Conservation (phyloP, 2,329 filamentous ascomycete species). For the Catunica adiposa region DNA sequence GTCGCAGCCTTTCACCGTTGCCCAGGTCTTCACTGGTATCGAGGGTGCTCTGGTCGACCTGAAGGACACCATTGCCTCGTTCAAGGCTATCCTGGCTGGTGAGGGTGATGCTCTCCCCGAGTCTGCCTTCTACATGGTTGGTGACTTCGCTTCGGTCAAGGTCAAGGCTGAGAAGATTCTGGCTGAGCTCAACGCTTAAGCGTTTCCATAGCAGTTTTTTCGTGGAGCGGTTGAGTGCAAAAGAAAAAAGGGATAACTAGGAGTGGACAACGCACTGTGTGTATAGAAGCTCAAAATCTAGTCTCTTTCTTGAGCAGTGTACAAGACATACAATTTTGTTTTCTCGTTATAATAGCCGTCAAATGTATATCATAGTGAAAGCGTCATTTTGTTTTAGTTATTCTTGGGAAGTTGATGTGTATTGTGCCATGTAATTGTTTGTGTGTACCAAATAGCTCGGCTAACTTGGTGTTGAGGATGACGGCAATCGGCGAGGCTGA, state of each 20-base stretch:
- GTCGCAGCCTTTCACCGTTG: conserved; percentile 93
- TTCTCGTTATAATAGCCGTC: conserved; percentile 20
- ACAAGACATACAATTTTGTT: conserved; percentile 36
- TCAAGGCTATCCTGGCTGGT: conserved; percentile 92
- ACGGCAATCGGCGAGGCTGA: too few relatives aligned
- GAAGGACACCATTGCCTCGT: conserved; percentile 93
- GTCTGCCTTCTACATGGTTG: conserved; percentile 95
- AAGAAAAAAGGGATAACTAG: conserved; percentile 13
- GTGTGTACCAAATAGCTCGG: too few relatives aligned
- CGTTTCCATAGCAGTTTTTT: conserved; percentile 13
- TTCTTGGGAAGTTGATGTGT: conserved; percentile 5
- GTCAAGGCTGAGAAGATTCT: conserved; percentile 99
- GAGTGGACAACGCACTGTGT: conserved; percentile 12
- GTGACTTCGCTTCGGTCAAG: conserved; percentile 81
- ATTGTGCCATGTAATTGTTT: neutral
- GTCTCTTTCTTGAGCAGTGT: conserved; percentile 46
- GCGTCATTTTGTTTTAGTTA: conserved; percentile 16
- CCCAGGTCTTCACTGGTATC: conserved; percentile 72
- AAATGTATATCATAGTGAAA: conserved; percentile 20
- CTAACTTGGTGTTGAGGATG: too few relatives aligned
- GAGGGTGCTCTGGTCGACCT: conserved; percentile 94
- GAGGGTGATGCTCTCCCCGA: conserved; percentile 94
- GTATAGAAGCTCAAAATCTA: conserved; percentile 13
- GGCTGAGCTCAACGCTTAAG: conserved; percentile 55
- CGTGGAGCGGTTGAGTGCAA: conserved; percentile 8